A percentile compares a stretch with the other conserved stretches of the same genome.
These are phyloP conservation scores for Petunia hybrid DNA, from an alignment of 305 asterid genomes.

Conservation along the genomic window DNA sequence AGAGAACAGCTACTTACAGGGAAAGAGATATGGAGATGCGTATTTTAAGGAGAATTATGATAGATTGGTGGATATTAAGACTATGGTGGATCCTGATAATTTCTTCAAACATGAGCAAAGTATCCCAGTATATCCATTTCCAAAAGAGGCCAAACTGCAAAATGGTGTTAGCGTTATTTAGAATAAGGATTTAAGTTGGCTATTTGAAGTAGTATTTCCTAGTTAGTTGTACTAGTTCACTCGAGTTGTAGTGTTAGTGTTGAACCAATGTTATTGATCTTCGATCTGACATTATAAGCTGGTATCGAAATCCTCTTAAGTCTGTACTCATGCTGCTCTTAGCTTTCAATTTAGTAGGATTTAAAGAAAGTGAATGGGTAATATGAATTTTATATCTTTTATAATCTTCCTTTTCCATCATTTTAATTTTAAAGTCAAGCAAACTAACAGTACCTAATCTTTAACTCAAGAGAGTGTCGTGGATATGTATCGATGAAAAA, in stretches of 20 bases:
- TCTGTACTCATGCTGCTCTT: no score
- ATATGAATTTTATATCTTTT: no score
- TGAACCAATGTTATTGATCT: no score
- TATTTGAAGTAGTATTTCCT: not conserved
- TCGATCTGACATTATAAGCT: no score
- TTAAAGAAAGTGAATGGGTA: no score
- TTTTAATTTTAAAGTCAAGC: no score
- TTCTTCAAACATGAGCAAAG: slow-evolving; percentile 35
- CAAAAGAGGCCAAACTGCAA: not conserved
- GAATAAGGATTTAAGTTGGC: not conserved
- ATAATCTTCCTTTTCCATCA: no score
- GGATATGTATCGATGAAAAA: no score
- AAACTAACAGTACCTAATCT: no score
- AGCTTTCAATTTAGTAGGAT: no score
- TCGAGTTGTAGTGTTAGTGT: not conserved
- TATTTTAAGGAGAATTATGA: slow-evolving; percentile 37
- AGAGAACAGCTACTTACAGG: not conserved
- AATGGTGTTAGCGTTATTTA: not conserved
- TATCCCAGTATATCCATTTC: slow-evolving; percentile 20
- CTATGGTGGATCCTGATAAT: slow-evolving; percentile 30
- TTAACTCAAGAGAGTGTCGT: no score
- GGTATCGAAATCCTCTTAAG: no score
- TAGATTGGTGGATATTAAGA: slow-evolving; percentile 26
- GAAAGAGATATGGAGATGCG: slow-evolving; percentile 27
- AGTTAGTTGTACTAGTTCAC: not conserved